Base-by-base conservation (phyloP, 257 asterid genomes). In the Fraxinus americana region DNA sequence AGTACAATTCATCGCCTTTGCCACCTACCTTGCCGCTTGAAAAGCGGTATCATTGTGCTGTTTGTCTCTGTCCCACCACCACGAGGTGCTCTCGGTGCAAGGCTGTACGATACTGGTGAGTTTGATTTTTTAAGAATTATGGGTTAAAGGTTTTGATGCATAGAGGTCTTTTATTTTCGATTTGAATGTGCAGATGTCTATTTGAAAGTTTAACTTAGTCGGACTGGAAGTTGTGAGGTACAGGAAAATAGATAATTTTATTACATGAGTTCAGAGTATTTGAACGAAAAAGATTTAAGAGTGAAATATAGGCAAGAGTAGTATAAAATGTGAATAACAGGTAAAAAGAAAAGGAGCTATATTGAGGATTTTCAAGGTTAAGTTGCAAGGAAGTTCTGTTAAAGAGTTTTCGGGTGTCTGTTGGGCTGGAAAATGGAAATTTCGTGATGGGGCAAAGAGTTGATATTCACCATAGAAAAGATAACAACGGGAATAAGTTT, bases 21-120 rank as follows among this genome's bases (percentile, higher is more conserved):
- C 70, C 48, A 45, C 79, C 73, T 25, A 79, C 77, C 23, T 73
- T 73, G 6, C 85, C 54, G 85, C 75, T 66, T 16, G 90, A 88
- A 34, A 69, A 76, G 75, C 86, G 50, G 75, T 61, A 81, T 41
- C 78, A 30, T 45, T 88, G 92, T 72, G 90, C 90, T 39, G 88
- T 88, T 75, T 88, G 92, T 70, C 74, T 74, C 43, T 68, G 88
- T 83, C 89, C 83, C 68, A 83, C 92, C 81, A 83, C 92, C 13
- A 88, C 90, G 57, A 86, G 92, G 89, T 88, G 92, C 71, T 77
- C 92, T 32, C 81, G 81, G 86, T 88, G 92, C 76, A 88, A 88
- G 80, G 83, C 88, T 83, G 89, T 78, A 50, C 80, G 86, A 85
- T 88, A 88, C 86, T 88, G 92, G 92, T 88, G 83, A 84, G 92